Evolutionary conservation across 148 eudicot genomes (phyloP).

Genomic region (Dianthus caryophyllus): DNA sequence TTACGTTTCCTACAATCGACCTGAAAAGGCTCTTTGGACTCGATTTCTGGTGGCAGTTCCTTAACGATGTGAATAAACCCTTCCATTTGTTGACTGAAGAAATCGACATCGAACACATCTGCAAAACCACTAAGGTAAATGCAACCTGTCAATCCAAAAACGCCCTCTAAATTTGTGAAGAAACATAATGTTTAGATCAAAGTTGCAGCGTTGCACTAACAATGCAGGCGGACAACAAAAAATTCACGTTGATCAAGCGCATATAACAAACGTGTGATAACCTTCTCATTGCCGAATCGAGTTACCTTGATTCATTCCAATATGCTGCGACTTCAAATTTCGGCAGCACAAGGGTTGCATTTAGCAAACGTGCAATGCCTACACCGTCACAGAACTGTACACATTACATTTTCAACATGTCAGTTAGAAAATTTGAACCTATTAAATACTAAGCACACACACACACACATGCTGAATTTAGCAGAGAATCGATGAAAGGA

Average conservation of each 20-base stretch:
- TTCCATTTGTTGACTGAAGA: slow-evolving; percentile 70
- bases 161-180: neutral
- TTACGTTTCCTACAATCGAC: slow-evolving; percentile 93
- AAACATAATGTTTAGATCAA: neutral
- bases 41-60: slow-evolving; percentile 72
- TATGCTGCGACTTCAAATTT: slow-evolving; percentile 98
- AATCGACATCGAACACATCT: slow-evolving; percentile 93
- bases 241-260: neutral
- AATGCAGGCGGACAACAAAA: no score
- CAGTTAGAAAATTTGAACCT: neutral
- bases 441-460: neutral
- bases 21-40: slow-evolving; percentile 65
- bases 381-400: slow-evolving; percentile 95
- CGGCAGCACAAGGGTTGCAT: slow-evolving; percentile 94
- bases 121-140: slow-evolving; percentile 75
- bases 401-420: slow-evolving; percentile 13
- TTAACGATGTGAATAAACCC: slow-evolving; percentile 70
- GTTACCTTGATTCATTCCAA: slow-evolving; percentile 98
- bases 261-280: neutral
- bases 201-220: no score
- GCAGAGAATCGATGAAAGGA: slow-evolving; percentile 6
- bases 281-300: neutral
- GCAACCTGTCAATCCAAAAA: slow-evolving; percentile 15
- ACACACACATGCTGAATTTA: no score
- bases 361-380: slow-evolving; percentile 87